Evolutionary conservation across 2,329 filamentous ascomycete genomes (phyloP), one percentile per base, ranked within the genome.

Genomic region (Triangularia verruculosa): DNA sequence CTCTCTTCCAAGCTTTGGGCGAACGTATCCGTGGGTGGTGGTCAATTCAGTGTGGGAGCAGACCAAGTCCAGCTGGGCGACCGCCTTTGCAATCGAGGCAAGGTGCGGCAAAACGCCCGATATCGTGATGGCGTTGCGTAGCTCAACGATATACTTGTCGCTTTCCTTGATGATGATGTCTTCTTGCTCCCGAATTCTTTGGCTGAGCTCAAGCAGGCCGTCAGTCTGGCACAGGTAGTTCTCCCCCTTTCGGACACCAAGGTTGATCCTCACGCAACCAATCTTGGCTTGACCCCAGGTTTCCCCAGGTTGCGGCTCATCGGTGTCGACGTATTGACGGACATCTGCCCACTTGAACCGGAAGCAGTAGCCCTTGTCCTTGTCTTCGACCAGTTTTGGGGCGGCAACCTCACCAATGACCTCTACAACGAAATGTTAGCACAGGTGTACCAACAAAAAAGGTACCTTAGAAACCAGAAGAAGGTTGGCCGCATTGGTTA

Each of bases 61-160:
- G 27, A 96, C 80, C 89, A 97, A 94, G 74, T 99, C 95, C 1
- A 97, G 80, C 71, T 96, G 84, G 1, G 90, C 92, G 67, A 98
- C 86, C 12, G 90, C 89, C 74, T 98, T 93, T 13, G 34, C 6
- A 30, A 69, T 92, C 95, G 47, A 96, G 86, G 61, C 11, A 15
- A 25, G 25, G 13, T 54, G 15, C 12, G 25, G 2, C 51, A 54
- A 20, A 12, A n/a, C 87, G 80, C 15, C 85, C 13, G 51, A n/a
- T 15, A 27, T 24, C 1, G 80, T 15, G 96, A 85, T 39, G 34
- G 34, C 34, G 39, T 47, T 47, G 13, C 39, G 39, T 2, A 99
- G 80, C 11, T 85, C 78, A 66, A 91, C 86, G 11, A 97, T 83
- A 1, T 90, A 86, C 54, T 85, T 83, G 73, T 97, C 92, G 71